Conservation (phyloP, 2,329 filamentous ascomycete genomes). For the Monosporascus sp. region DNA sequence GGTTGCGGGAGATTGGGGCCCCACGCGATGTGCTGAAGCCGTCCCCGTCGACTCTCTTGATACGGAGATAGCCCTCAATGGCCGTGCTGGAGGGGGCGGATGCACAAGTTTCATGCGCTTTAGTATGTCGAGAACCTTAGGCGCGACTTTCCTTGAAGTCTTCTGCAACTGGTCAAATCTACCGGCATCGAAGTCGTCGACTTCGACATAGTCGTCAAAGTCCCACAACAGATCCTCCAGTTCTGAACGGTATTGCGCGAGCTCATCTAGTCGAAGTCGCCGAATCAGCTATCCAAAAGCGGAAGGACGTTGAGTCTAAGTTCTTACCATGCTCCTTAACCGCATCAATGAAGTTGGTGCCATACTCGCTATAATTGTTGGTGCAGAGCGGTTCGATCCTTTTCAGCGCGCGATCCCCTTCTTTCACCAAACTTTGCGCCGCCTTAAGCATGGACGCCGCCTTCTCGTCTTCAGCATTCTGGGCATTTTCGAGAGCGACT, state of each 20-base stretch:
- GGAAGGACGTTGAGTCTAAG: neutral
- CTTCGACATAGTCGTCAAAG: slow-evolving; percentile 51
- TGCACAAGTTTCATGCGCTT: slow-evolving; percentile 48
- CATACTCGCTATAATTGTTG: slow-evolving; percentile 44
- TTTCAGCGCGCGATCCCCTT: slow-evolving; percentile 45
- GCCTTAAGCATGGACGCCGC: slow-evolving; percentile 43
- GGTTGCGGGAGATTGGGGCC: neutral
- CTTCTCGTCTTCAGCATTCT: slow-evolving; percentile 30
- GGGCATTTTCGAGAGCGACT: slow-evolving; percentile 41
- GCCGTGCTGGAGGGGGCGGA: slow-evolving; percentile 15
- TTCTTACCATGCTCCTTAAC: slow-evolving; percentile 50
- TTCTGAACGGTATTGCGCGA: slow-evolving; percentile 42
- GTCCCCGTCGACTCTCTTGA: slow-evolving; percentile 4
- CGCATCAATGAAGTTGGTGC: slow-evolving; percentile 43
- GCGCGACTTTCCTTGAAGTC: slow-evolving; percentile 43
- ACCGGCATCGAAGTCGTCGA: slow-evolving; percentile 44
- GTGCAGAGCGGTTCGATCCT: slow-evolving; percentile 47
- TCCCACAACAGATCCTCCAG: slow-evolving; percentile 50
- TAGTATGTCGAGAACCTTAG: slow-evolving; percentile 45
- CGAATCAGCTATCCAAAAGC: neutral
- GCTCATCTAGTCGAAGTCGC: slow-evolving; percentile 37
- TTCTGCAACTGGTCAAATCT: slow-evolving; percentile 46
- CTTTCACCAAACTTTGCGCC: slow-evolving; percentile 41
- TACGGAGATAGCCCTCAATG: slow-evolving; percentile 9
- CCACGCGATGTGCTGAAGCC: neutral